phyloP scores from a whole-genome alignment of 1,284 basidiomycete genomes.

The Pterula multifida region DNA sequence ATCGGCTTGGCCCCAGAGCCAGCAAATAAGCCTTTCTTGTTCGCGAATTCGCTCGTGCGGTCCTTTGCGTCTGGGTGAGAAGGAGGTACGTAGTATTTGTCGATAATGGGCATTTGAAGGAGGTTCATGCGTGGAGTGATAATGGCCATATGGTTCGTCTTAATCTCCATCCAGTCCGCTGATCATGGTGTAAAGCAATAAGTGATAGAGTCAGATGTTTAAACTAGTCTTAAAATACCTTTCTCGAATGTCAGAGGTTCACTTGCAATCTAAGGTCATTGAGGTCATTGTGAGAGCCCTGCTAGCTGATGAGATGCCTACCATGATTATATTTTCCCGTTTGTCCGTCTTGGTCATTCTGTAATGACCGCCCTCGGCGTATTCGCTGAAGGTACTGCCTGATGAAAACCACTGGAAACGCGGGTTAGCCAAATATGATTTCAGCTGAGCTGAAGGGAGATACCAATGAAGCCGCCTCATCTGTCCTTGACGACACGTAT shows the following conservation, averaged over 20 bases:
- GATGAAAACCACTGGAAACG: conserved; percentile 79
- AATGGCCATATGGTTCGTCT: conserved; percentile 87
- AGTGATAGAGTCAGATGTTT: too few species aligned
- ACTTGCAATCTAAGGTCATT: conserved; percentile 53
- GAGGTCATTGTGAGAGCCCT: neutral
- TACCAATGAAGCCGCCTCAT: conserved; percentile 87
- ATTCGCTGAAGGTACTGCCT: conserved; percentile 89
- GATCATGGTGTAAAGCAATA: conserved; percentile 7
- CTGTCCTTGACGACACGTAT: conserved; percentile 84
- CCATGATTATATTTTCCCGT: conserved; percentile 89
- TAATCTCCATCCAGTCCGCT: conserved; percentile 96
- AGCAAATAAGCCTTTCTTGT: conserved; percentile 54
- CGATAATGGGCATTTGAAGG: conserved; percentile 87
- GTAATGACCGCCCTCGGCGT: conserved; percentile 79
- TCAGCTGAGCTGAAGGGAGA: conserved; percentile 4
- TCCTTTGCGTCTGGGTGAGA: conserved; percentile 56
- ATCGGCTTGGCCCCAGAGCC: neutral
- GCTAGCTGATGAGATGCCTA: conserved; percentile 15
- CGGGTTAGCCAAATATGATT: conserved; percentile 5
- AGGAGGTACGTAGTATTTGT: conserved; percentile 79
- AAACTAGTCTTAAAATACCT: conserved; percentile 31
- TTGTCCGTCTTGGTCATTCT: conserved; percentile 96
- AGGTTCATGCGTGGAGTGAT: conserved; percentile 92
- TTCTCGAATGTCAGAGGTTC: conserved; percentile 93
- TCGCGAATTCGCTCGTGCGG: conserved; percentile 61